Conservation (phyloP, 2,329 filamentous ascomycete genomes). For the Fusarium protoensiforme region DNA sequence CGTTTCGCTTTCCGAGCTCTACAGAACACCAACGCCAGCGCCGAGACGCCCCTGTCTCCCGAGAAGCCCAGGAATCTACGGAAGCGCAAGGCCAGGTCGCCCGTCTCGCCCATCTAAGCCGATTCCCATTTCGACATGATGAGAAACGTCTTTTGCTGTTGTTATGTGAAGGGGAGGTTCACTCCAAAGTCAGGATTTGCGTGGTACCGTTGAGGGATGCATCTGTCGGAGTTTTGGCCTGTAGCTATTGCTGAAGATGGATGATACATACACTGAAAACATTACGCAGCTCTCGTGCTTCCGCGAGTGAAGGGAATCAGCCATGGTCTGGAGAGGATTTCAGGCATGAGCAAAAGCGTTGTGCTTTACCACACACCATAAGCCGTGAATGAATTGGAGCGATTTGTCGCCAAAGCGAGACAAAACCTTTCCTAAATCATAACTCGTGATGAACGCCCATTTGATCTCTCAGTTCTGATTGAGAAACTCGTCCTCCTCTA, state of each 20-base stretch:
- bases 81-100: neutral
- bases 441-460: no score
- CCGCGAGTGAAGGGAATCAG: neutral
- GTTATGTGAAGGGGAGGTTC: neutral
- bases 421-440: neutral
- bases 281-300: fast-evolving
- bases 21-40: neutral
- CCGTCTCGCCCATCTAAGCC: neutral
- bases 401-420: neutral
- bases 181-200: neutral
- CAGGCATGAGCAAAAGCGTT: neutral
- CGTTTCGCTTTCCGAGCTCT: neutral
- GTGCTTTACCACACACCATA: neutral
- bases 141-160: neutral
- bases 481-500: neutral
- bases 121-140: neutral
- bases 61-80: neutral
- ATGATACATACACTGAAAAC: neutral
- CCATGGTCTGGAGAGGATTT: neutral
- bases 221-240: neutral
- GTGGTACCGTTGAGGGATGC: neutral
- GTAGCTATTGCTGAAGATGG: neutral
- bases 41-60: neutral
- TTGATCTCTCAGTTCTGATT: neutral
- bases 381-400: neutral